Evolutionary conservation across 306 rosid species (phyloP).

Genomic region (Hylodesmum podocarpum): DNA sequence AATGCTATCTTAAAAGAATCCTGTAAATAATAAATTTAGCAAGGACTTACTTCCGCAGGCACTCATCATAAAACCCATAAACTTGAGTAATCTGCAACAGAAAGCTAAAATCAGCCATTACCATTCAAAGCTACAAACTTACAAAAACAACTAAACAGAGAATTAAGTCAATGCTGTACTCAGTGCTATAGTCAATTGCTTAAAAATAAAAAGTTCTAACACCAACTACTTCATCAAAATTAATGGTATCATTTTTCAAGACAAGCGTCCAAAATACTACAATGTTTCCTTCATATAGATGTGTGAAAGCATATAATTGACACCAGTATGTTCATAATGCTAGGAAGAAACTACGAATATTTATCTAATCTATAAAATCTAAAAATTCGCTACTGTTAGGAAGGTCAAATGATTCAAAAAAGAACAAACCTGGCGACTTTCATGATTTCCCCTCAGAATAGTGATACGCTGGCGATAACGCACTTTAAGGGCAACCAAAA

Average conservation of each 20-base stretch:
- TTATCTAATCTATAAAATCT: not conserved
- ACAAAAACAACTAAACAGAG: not conserved
- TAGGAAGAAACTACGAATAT: not conserved
- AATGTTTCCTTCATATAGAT: not conserved
- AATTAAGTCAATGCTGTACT: not conserved
- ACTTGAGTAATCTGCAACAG: slow-evolving; percentile 94
- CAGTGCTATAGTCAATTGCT: not conserved
- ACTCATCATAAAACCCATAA: slow-evolving; percentile 94
- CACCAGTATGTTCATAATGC: not conserved
- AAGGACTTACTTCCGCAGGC: slow-evolving; percentile 84
- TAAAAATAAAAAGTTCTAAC: not conserved
- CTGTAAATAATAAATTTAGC: slow-evolving; percentile 22
- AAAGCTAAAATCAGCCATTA: slow-evolving; percentile 30
- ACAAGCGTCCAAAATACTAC: not conserved
- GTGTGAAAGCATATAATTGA: not conserved
- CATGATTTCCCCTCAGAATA: slow-evolving; percentile 97
- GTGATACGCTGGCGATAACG: slow-evolving; percentile 89
- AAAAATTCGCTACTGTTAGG: not conserved
- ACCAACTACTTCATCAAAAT: not conserved
- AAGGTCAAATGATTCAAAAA: not conserved
- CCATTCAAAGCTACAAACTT: not conserved
- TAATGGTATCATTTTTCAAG: not conserved
- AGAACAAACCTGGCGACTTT: slow-evolving; percentile 91
- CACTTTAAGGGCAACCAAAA: slow-evolving; percentile 93
- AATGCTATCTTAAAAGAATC: not conserved